These are phyloP conservation scores for Aureobasidium mangrovei DNA, from an alignment of 2,329 filamentous ascomycete species.

Conservation along the genomic window DNA sequence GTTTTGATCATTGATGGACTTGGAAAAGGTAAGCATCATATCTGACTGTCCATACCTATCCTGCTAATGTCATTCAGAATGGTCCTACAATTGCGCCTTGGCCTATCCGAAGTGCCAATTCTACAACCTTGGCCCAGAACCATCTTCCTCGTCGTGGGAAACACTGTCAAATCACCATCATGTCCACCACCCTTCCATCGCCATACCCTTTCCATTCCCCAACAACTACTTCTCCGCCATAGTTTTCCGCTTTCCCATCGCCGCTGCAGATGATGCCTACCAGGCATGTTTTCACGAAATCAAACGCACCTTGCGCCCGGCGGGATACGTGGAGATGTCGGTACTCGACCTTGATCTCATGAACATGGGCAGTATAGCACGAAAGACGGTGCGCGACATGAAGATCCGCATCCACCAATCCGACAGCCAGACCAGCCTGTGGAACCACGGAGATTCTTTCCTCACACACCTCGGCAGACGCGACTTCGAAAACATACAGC, in stretches of 20 bases:
- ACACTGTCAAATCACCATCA: slow-evolving; percentile 60
- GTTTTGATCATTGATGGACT: slow-evolving; percentile 75
- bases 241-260: slow-evolving; percentile 67
- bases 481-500: slow-evolving; percentile 64
- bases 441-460: slow-evolving; percentile 45
- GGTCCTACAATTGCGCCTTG: slow-evolving; percentile 78
- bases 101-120: slow-evolving; percentile 67
- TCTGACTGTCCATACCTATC: background rate
- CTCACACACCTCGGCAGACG: slow-evolving; percentile 58
- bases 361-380: slow-evolving; percentile 67
- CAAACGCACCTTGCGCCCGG: slow-evolving; percentile 67
- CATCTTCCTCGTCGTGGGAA: slow-evolving; percentile 15
- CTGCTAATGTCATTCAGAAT: slow-evolving; percentile 43
- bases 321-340: slow-evolving; percentile 69
- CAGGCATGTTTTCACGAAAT: slow-evolving; percentile 65
- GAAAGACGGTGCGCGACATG: slow-evolving; percentile 58
- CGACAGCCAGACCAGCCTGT: slow-evolving; percentile 52
- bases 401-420: slow-evolving; percentile 61
- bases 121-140: slow-evolving; percentile 53
- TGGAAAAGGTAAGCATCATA: slow-evolving; percentile 48
- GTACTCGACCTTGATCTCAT: slow-evolving; percentile 73
- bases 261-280: slow-evolving; percentile 59
- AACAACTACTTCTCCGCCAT: slow-evolving; percentile 67
- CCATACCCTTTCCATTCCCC: slow-evolving; percentile 64
- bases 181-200: slow-evolving; percentile 56